A percentile compares a stretch with the other conserved stretches of the same genome.
Conservation (phyloP, 192 early-diverging fungal genomes). For the Dispira simplex region DNA sequence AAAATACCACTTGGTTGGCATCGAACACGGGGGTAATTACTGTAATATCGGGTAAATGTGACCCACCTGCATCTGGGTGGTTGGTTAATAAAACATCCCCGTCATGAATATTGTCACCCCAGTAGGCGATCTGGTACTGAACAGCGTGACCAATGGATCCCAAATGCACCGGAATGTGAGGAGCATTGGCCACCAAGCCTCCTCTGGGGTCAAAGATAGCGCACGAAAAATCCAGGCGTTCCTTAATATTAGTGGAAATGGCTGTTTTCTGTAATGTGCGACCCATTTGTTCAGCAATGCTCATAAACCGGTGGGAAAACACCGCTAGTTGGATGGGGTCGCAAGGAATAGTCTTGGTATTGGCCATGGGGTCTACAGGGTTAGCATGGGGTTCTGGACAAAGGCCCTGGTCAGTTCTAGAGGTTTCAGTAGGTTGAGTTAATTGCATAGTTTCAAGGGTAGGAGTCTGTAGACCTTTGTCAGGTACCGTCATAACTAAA, state of each 20-base stretch:
- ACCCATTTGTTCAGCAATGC: constrained; percentile 97
- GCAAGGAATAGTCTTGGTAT: constrained; percentile 18
- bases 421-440: background rate
- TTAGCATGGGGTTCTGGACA: background rate
- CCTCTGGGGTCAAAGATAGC: constrained; percentile 85
- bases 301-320: constrained; percentile 95
- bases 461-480: background rate
- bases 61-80: constrained; percentile 90
- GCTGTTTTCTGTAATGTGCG: constrained; percentile 85
- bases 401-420: no score
- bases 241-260: constrained; percentile 95
- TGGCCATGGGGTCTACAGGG: background rate
- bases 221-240: constrained; percentile 94
- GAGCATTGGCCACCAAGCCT: constrained; percentile 72
- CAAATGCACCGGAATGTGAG: constrained; percentile 86
- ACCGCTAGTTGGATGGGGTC: constrained; percentile 88
- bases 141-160: constrained; percentile 93
- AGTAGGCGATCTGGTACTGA: constrained; percentile 71
- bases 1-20: constrained; percentile 60
- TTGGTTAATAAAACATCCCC: constrained; percentile 94
- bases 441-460: background rate
- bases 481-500: constrained; percentile 22
- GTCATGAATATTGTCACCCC: constrained; percentile 46
- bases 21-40: constrained; percentile 92
- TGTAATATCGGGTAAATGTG: constrained; percentile 91